A percentile compares a stretch with the other conserved stretches of the same genome.
phyloP scores from a whole-genome alignment of 2,329 filamentous ascomycete species.

The Coccinonectria pachysandricola region DNA sequence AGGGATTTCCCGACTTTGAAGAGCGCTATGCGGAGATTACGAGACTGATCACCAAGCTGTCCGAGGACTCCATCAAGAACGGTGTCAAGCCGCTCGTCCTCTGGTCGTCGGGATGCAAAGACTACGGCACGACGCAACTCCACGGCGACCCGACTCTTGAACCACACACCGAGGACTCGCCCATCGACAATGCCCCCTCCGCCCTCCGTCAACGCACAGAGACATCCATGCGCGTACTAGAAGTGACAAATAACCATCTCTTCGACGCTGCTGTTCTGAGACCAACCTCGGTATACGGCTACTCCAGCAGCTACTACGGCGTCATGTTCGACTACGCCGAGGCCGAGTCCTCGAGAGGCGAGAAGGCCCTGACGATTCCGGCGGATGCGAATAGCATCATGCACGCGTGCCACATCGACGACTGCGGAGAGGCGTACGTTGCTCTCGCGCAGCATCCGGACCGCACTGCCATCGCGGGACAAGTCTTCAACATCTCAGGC shows the following conservation, averaged over 20 bases:
- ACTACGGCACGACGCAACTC: constrained; percentile 31
- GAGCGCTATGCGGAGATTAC: constrained; percentile 29
- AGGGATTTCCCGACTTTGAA: constrained; percentile 29
- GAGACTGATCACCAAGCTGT: constrained; percentile 23
- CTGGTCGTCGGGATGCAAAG: constrained; percentile 39
- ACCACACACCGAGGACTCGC: constrained; percentile 33
- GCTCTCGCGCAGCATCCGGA: constrained; percentile 29
- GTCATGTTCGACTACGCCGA: constrained; percentile 27
- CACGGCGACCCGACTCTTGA: constrained; percentile 25
- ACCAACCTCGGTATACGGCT: constrained; percentile 37
- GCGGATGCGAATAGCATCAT: constrained; percentile 28
- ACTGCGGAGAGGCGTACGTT: constrained; percentile 38
- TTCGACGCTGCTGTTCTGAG: constrained; percentile 35
- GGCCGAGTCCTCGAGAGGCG: constrained; percentile 8
- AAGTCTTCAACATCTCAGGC: constrained; percentile 37
- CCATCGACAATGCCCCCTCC: constrained; percentile 20
- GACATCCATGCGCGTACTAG: constrained; percentile 21
- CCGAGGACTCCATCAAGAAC: constrained; percentile 20
- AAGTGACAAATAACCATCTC: constrained; percentile 23
- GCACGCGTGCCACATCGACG: constrained; percentile 38
- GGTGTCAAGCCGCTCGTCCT: constrained; percentile 32
- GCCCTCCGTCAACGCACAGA: constrained; percentile 21
- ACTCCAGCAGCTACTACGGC: constrained; percentile 34
- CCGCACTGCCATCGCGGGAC: constrained; percentile 22
- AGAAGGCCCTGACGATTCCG: constrained; percentile 21